Base-by-base conservation (phyloP, 2,329 filamentous ascomycete genomes). In the Raffaelea ambrosiae region DNA sequence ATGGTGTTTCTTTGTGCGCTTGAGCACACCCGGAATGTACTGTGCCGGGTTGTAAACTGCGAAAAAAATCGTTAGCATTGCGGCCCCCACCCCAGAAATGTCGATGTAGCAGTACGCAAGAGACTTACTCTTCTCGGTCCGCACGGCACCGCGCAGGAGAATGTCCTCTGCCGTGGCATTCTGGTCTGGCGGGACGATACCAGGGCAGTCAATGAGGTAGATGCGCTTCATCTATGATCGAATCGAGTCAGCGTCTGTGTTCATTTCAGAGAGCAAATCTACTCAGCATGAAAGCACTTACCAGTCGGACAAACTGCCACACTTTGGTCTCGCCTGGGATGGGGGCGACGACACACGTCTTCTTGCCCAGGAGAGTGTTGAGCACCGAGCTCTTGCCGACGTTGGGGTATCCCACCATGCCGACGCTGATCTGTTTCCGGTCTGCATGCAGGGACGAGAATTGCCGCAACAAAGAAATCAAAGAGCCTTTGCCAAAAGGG, bases 321-420 rank as follows among this genome's bases (percentile, higher is more conserved):
- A 88, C 49, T 95, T 96, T 97, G 31, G 91, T 97, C 71, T 58
- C 90, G 14, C 90, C 93, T 7, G 93, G 91, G 53, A 97, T 95
- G 5, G 91, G 93, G 7, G 93, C 93, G 3, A 95, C 88, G 16
- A 77, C 93, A 69, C 90, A 90, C 38, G 96, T 90, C 64, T 93
- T 90, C 73, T 96, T 97, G 65, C 89, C 91, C 50, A 56, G 79
- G 3, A 98, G 71, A 0, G 91, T 95, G 69, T 98, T 98, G 69
- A 98, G 97, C 56, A 98, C 93, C 40, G 87, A 93, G 3, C 87
- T 95, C 66, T 98, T 98, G 58, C 93, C 93, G 1, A 88, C 90
- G 59, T 97, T 98, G 3, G 93, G 93, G 55, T 93, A 93, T 5
- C 68, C 68, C 55, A 89, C 85, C 50, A 89, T 79, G 31, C 87